Base-by-base conservation (phyloP, 495 filamentous ascomycete genomes). In the Gamarada debralockiae region DNA sequence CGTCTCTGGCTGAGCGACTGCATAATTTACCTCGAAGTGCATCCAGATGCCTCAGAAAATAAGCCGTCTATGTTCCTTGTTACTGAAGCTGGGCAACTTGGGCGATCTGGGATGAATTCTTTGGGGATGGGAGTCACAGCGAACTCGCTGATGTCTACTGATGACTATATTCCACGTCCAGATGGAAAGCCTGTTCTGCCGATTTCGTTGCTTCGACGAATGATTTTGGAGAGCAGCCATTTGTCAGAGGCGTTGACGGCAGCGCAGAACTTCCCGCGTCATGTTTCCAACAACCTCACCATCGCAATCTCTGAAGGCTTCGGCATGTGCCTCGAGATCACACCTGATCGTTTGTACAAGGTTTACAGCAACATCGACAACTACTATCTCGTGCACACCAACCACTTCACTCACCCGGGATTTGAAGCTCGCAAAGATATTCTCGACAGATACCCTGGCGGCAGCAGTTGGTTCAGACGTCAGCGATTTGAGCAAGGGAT, bases 11-110 rank as follows among this genome's bases (percentile, higher is more conserved):
- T 43, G 22, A 20, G 56, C 9, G 50, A 62, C 27, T 22, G 51
- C 10, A 37, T 64, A 9, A 54, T 66, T 27, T 60, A 57, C 23
- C 62, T 68, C 49, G 62, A 68, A 51, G 46, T 66, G 14, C 57
- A 54, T 29, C 59, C 57, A 17, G 38, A 53, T 10, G 18, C 52
- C 0, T 50, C 46, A 4, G 61, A 66, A 27, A 29, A 50, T 5
- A 15, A 33, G 20, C 50, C 59, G 13, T 51, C 42, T 34, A 57
- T 66, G 40, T 61, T 68, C 39, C 37, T 63, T 27, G 40, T 68
- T n/a, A 62, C 58, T 10, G 59, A 68, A 54, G 64, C 61, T 1
- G 66, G 66, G 29, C 58, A 65, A 37, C 39, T 68, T 14, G 55
- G 50, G 29, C 54, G 62, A 14, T 56, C 57, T 24, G 66, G 64